Evolutionary conservation across 2,329 filamentous ascomycete species (phyloP), one percentile per base, ranked within the genome.

Genomic region (Claviceps purpurea): DNA sequence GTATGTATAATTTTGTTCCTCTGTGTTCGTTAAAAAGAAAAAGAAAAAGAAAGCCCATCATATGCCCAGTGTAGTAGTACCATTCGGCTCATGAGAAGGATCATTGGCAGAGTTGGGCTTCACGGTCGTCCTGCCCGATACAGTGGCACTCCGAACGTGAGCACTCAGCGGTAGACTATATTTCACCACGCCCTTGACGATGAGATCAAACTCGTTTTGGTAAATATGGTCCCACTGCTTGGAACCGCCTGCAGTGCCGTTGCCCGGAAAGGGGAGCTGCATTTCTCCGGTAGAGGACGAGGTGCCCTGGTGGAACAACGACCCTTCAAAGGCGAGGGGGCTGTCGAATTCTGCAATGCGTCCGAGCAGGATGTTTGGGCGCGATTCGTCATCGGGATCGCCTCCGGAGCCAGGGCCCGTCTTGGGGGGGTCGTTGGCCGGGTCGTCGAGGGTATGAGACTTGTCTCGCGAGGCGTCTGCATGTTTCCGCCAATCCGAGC

Each of bases 151-250:
- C 56, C 79, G 72, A 40, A 81, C 66, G 51, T 74, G 76, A 58
- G 78, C 76, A 59, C 78, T 84, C 50, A 84, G 69, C 2, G 81
- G 81, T 38, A 84, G 70, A 34, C 72, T 78, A 62, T 98, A 98
- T 63, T 90, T 89, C 59, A 98, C 75, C 14, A 93, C 86, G 22
- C 93, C 93, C 60, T 93, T 84, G 43, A 98, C 79, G 55, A 97
- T 91, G 48, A 98, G 76, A 59, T 96, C 89, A 60, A 97, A 98
- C 45, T 91, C 87, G 65, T 96, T 87, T 57, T 94, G 81, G 49
- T 96, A 75, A 47, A 97, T 90, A 54, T 82, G 79, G 64, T 95
- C 89, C 93, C 93, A 98, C 13, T 90, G 81, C 62, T 86, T 82
- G 1, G 84, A 84, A 8, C 91, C 93, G 42, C 87, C 86, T 44